Conservation (phyloP, 2,329 filamentous ascomycete species). For the Beauveria pseudobassiana region DNA sequence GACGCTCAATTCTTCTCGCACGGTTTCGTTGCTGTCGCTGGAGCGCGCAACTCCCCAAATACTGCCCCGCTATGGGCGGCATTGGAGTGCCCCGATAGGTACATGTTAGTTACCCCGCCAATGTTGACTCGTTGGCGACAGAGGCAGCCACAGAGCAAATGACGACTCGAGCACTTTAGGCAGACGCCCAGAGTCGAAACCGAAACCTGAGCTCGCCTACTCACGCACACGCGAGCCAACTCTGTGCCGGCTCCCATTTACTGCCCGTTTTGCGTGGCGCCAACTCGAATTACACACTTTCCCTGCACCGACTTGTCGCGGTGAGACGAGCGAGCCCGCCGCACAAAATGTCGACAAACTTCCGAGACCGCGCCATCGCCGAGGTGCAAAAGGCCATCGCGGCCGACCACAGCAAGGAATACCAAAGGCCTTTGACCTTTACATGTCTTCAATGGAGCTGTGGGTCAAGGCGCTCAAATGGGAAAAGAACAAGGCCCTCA, state of each 20-base stretch:
- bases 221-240: not conserved
- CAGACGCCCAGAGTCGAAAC: constrained; percentile 3
- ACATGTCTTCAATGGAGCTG: constrained; percentile 92
- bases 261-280: not conserved
- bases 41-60: not conserved
- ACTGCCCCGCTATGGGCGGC: constrained; percentile 10
- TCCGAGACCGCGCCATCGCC: constrained; percentile 92
- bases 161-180: constrained; percentile 8
- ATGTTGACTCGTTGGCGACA: constrained; percentile 18
- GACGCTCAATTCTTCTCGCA: not conserved
- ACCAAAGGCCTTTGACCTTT: constrained; percentile 92
- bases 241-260: not conserved
- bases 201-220: not conserved
- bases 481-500: constrained; percentile 97
- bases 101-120: constrained; percentile 33
- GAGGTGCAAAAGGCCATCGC: constrained; percentile 97
- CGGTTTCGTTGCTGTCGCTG: not conserved
- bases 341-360: constrained; percentile 84
- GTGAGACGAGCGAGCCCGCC: constrained; percentile 12
- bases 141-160: constrained; percentile 2
- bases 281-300: not conserved
- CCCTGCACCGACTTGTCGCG: not conserved
- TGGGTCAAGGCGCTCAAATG: constrained; percentile 99
- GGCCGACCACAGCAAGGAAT: constrained; percentile 88
- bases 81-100: constrained; percentile 23